Percentiles rank a stretch among this genome's conserved stretches.
These are phyloP conservation scores for Cenococcum geophilum DNA, from an alignment of 495 filamentous ascomycete genomes.

Conservation along the genomic window DNA sequence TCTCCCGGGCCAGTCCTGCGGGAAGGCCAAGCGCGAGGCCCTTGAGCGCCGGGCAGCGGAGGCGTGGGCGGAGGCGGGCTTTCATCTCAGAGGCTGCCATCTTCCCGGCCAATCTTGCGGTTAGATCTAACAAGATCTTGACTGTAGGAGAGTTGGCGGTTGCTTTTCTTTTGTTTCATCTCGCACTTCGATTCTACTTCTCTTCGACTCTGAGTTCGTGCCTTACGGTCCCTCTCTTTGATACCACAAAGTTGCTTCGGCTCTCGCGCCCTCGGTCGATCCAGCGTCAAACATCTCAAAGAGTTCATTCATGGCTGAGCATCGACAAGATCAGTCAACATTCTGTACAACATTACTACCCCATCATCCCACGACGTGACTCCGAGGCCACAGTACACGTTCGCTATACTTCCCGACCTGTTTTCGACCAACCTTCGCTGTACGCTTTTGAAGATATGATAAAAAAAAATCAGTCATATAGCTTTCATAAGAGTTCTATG, in stretches of 20 bases:
- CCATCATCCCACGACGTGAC: no score
- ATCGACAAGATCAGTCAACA: neutral
- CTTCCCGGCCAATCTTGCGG: conserved; percentile 15
- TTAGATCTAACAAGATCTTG: conserved; percentile 1
- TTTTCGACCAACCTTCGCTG: no score
- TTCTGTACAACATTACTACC: neutral
- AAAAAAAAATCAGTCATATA: no score
- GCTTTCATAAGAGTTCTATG: no score
- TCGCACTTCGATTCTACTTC: neutral
- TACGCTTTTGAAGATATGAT: no score
- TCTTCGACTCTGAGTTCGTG: neutral
- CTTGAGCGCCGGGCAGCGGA: conserved; percentile 5
- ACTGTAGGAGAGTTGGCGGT: neutral
- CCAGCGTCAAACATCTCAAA: neutral
- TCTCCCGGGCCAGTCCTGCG: conserved; percentile 17
- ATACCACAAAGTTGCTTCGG: neutral
- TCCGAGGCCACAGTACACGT: no score
- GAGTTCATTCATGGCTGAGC: neutral
- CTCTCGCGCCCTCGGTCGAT: neutral
- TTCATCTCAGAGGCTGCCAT: conserved; percentile 4
- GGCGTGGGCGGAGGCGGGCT: conserved; percentile 13
- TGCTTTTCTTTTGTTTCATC: neutral
- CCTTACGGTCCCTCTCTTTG: neutral
- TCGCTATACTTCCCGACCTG: no score
- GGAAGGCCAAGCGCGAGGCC: conserved; percentile 19